Evolutionary conservation across 108 stramenopile species (phyloP).

Genomic region (Cyclotella kingstonii): DNA sequence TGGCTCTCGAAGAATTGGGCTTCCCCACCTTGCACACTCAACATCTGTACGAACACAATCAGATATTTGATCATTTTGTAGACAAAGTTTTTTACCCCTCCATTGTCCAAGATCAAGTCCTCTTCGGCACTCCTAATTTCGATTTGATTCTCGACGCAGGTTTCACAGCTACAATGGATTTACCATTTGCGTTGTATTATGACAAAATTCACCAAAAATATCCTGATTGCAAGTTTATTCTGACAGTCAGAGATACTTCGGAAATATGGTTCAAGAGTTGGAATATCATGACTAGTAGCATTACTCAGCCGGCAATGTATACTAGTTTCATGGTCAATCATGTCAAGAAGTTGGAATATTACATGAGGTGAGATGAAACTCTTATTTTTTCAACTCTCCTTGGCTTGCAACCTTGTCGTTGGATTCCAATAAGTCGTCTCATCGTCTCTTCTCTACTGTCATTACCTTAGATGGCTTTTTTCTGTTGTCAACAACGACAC

Average conservation of each 20-base stretch:
- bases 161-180: constrained; percentile 67
- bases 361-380: constrained; percentile 52
- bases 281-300: constrained; percentile 61
- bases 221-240: constrained; percentile 79
- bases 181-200: constrained; percentile 75
- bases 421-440: background rate
- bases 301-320: constrained; percentile 54
- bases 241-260: constrained; percentile 68
- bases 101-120: constrained; percentile 41
- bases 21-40: constrained; percentile 76
- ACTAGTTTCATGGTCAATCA: constrained; percentile 45
- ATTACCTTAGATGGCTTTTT: constrained; percentile 58
- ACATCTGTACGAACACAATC: constrained; percentile 68
- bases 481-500: constrained; percentile 70
- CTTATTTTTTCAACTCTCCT: no score
- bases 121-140: constrained; percentile 56
- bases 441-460: background rate
- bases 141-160: constrained; percentile 50
- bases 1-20: constrained; percentile 75
- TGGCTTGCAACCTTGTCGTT: no score
- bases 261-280: constrained; percentile 78
- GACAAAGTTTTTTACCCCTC: constrained; percentile 58
- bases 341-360: constrained; percentile 55
- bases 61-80: constrained; percentile 58
- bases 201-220: constrained; percentile 59